A percentile compares a stretch with the other conserved stretches of the same genome.
These are phyloP conservation scores for Mycosarcoma mackinlayi DNA, from an alignment of 1,284 basidiomycete genomes.

Conservation along the genomic window DNA sequence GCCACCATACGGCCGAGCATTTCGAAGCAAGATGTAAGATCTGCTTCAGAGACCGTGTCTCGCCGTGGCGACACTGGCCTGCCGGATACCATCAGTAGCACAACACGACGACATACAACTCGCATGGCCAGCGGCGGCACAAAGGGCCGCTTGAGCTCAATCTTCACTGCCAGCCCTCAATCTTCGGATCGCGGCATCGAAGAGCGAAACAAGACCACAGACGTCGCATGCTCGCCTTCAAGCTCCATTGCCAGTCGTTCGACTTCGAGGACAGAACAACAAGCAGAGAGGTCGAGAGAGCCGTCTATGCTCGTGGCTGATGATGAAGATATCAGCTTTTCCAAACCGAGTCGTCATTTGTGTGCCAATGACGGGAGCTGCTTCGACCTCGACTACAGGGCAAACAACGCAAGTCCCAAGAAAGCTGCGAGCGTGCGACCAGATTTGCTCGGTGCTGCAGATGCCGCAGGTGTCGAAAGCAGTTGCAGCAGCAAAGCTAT, in stretches of 20 bases:
- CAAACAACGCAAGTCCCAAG: conserved; percentile 20
- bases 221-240: conserved; percentile 21
- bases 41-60: neutral
- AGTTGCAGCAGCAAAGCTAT: neutral
- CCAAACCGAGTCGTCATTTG: conserved; percentile 28
- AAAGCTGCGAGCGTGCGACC: conserved; percentile 13
- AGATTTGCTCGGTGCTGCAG: neutral
- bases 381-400: conserved; percentile 45
- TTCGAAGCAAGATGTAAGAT: neutral
- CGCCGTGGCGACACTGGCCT: neutral
- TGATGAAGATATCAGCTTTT: conserved; percentile 30
- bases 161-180: conserved; percentile 39
- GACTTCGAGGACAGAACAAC: conserved; percentile 9
- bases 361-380: conserved; percentile 52
- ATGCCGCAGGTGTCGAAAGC: neutral
- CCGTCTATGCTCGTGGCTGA: conserved; percentile 48
- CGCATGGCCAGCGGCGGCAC: conserved; percentile 15
- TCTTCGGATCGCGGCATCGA: conserved; percentile 12
- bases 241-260: conserved; percentile 20
- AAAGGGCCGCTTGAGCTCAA: conserved; percentile 30
- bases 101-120: conserved; percentile 17
- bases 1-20: conserved; percentile 42
- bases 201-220: neutral
- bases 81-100: neutral
- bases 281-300: conserved; percentile 40